Percentiles rank a stretch among this genome's conserved stretches.
These are phyloP conservation scores for Cutaneotrichosporon curvatum DNA, from an alignment of 1,284 basidiomycete species.

Conservation along the genomic window DNA sequence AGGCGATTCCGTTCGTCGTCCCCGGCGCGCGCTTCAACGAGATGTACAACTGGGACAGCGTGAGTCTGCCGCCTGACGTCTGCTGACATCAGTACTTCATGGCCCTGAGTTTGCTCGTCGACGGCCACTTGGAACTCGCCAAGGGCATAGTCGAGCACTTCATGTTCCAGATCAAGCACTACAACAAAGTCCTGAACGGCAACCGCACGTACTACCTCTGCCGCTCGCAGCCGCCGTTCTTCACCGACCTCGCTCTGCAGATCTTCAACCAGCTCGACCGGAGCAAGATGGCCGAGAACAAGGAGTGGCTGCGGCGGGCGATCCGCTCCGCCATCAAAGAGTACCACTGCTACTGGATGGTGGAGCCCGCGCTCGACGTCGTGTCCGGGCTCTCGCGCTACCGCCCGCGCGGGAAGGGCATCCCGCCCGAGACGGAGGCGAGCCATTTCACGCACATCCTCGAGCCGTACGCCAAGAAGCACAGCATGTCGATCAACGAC, in stretches of 20 bases:
- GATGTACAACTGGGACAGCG: constrained; percentile 52
- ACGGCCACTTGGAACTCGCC: constrained; percentile 87
- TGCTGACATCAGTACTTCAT: constrained; percentile 38
- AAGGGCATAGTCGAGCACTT: constrained; percentile 98
- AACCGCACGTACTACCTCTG: constrained; percentile 64
- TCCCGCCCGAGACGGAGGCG: constrained; percentile 96
- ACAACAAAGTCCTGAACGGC: constrained; percentile 63
- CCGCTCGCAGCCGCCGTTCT: constrained; percentile 93
- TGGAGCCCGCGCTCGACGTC: constrained; percentile 83
- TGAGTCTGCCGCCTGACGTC: constrained; percentile 18
- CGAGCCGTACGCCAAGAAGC: constrained; percentile 86
- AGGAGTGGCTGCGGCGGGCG: constrained; percentile 84
- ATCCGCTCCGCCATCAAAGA: constrained; percentile 97
- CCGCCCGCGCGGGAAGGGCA: constrained; percentile 88
- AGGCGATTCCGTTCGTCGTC: constrained; percentile 93
- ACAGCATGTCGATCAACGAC: constrained; percentile 91
- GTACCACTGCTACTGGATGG: constrained; percentile 96
- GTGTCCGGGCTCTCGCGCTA: constrained; percentile 90
- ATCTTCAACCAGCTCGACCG: constrained; percentile 94
- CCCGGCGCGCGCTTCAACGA: constrained; percentile 97
- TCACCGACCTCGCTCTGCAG: constrained; percentile 96
- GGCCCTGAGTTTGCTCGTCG: constrained; percentile 77
- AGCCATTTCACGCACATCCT: constrained; percentile 96
- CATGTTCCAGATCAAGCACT: constrained; percentile 97
- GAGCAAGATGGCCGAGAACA: constrained; percentile 71